A percentile compares a stretch with the other conserved stretches of the same genome.
These are phyloP conservation scores for Phyllosticta citribraziliensis DNA, from an alignment of 2,329 filamentous ascomycete species.

Conservation along the genomic window DNA sequence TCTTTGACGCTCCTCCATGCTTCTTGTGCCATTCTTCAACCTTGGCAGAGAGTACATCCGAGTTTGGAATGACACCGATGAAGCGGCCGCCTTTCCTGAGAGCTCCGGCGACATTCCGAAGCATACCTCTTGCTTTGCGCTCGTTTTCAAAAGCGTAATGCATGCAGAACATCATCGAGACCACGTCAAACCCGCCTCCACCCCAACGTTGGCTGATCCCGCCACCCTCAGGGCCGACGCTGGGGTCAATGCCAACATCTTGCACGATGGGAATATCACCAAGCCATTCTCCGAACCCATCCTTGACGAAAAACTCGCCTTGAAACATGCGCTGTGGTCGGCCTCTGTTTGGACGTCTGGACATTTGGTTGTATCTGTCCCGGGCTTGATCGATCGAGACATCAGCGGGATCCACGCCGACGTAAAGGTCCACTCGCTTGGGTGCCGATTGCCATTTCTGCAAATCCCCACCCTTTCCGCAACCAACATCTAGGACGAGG, in stretches of 20 bases:
- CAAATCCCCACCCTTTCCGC: conserved; percentile 91
- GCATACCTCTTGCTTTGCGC: conserved; percentile 80
- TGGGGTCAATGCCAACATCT: conserved; percentile 78
- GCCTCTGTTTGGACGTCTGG: conserved; percentile 43
- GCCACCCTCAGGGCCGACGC: conserved; percentile 46
- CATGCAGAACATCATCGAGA: conserved; percentile 99
- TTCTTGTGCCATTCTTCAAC: conserved; percentile 68
- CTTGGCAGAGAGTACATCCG: conserved; percentile 71
- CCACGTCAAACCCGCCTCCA: conserved; percentile 80
- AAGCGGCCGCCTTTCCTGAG: conserved; percentile 92
- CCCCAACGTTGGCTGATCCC: conserved; percentile 54
- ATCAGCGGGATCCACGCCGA: conserved; percentile 87
- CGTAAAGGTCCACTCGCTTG: conserved; percentile 84
- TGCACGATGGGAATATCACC: conserved; percentile 71
- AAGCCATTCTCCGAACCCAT: conserved; percentile 81
- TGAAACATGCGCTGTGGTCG: conserved; percentile 58
- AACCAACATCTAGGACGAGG: conserved; percentile 85
- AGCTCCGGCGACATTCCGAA: conserved; percentile 80
- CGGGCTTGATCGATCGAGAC: conserved; percentile 84
- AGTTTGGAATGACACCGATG: conserved; percentile 94
- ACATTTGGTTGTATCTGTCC: conserved; percentile 71
- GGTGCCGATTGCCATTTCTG: conserved; percentile 94
- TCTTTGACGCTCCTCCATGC: conserved; percentile 28
- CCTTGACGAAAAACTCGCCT: conserved; percentile 79
- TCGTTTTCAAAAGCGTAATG: conserved; percentile 97